Conservation (phyloP, 1,139 yeast genomes). For the Lodderomyces jiufengensis region DNA sequence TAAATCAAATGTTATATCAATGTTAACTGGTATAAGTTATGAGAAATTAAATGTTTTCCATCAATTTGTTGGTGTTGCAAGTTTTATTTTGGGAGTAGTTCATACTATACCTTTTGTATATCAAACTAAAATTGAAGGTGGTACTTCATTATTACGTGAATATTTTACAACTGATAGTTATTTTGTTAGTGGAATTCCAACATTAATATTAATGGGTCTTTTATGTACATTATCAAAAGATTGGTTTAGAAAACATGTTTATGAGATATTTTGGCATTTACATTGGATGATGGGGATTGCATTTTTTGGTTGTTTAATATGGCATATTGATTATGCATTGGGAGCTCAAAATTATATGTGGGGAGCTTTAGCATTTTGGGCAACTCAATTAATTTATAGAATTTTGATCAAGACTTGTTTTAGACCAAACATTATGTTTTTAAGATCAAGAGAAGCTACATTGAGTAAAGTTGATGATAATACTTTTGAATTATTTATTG, state of each 20-base stretch:
- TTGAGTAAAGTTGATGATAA: conserved; percentile 28
- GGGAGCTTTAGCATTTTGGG: conserved; percentile 58
- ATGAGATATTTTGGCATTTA: conserved; percentile 52
- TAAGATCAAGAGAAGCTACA: conserved; percentile 45
- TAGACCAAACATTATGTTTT: conserved; percentile 40
- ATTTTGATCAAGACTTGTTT: conserved; percentile 49
- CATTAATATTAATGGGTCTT: conserved; percentile 44
- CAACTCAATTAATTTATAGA: conserved; percentile 49
- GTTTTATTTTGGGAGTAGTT: conserved; percentile 46
- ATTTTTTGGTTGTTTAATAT: conserved; percentile 48
- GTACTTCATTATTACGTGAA: conserved; percentile 22
- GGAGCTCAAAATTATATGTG: conserved; percentile 48
- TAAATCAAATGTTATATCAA: conserved; percentile 47
- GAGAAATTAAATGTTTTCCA: conserved; percentile 53
- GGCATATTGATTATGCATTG: conserved; percentile 44
- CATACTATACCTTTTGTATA: conserved; percentile 54
- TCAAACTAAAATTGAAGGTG: conserved; percentile 52
- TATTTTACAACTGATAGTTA: conserved; percentile 17
- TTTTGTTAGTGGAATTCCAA: conserved; percentile 36
- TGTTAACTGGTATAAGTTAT: conserved; percentile 53
- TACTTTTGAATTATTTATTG: conserved; percentile 41
- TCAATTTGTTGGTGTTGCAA: conserved; percentile 45
- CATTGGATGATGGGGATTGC: conserved; percentile 62
- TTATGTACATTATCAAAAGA: conserved; percentile 48
- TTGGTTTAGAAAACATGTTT: conserved; percentile 38